Conservation (phyloP, 1,139 yeast species). For the Debaryomycetaceae sp. region DNA sequence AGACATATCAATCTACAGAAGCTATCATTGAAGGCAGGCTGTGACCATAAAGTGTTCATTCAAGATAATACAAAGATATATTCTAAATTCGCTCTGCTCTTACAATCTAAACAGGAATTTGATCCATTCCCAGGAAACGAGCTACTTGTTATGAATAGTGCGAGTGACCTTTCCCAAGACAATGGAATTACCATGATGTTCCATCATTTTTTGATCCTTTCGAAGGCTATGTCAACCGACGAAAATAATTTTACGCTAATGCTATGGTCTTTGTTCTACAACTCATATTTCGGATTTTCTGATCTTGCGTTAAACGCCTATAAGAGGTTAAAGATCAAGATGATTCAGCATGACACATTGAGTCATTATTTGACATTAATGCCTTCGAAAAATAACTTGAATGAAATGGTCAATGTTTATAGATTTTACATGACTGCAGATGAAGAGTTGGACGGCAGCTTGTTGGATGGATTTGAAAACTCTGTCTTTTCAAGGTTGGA, state of each 20-base stretch:
- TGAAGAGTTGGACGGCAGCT: conserved; percentile 46
- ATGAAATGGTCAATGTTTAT: conserved; percentile 26
- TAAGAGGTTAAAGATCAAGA: conserved; percentile 59
- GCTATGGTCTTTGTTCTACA: conserved; percentile 68
- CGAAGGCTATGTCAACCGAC: conserved; percentile 47
- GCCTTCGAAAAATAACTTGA: conserved; percentile 26
- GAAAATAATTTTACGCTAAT: conserved; percentile 63
- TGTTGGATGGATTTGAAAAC: conserved; percentile 49
- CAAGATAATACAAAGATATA: conserved; percentile 32
- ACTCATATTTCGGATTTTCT: conserved; percentile 56
- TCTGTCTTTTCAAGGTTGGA: conserved; percentile 59
- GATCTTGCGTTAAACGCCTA: conserved; percentile 50
- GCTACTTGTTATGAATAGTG: conserved; percentile 49
- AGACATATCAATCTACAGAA: conserved; percentile 50
- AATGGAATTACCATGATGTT: conserved; percentile 10
- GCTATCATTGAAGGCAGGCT: conserved; percentile 25
- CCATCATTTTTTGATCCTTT: conserved; percentile 43
- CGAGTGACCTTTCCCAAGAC: conserved; percentile 15
- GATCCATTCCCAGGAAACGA: conserved; percentile 70
- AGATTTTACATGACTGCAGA: conserved; percentile 51
- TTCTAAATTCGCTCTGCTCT: conserved; percentile 21
- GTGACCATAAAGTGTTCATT: conserved; percentile 10
- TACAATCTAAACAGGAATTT: conserved; percentile 42
- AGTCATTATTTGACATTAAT: conserved; percentile 48
- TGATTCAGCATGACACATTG: conserved; percentile 76